These are phyloP conservation scores for Knoxia roxburghii DNA, from an alignment of 257 asterid species.

Conservation along the genomic window DNA sequence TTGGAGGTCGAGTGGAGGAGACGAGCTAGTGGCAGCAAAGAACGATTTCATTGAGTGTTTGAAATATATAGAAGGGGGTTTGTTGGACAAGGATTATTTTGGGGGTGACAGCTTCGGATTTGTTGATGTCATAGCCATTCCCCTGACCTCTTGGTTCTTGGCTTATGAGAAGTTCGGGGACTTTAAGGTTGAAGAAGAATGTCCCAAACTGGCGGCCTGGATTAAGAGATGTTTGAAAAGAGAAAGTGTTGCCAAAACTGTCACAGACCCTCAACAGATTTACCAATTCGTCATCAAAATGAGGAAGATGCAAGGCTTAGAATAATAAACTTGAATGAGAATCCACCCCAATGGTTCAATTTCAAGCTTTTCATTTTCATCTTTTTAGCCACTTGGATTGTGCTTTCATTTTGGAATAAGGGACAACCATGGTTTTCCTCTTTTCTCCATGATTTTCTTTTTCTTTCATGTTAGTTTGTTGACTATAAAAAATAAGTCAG, in stretches of 20 bases:
- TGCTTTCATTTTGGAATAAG: not conserved
- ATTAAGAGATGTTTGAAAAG: constrained; percentile 49
- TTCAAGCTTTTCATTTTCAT: not conserved
- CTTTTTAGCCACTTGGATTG: not conserved
- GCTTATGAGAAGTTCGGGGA: constrained; percentile 59
- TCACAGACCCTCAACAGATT: constrained; percentile 41
- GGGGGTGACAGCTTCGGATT: constrained; percentile 61
- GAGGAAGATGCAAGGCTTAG: constrained; percentile 59
- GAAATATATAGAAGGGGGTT: constrained; percentile 65
- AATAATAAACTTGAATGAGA: constrained; percentile 12
- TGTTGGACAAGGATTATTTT: constrained; percentile 50
- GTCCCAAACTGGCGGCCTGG: constrained; percentile 59
- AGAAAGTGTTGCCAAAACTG: constrained; percentile 46
- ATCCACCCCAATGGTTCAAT: no score
- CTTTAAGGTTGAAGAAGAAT: constrained; percentile 49
- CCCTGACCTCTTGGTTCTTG: constrained; percentile 51
- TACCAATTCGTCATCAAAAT: constrained; percentile 43
- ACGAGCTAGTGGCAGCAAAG: constrained; percentile 46
- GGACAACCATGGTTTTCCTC: not conserved
- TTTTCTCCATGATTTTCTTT: constrained; percentile 3
- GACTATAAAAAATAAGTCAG: not conserved
- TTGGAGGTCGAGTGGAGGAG: constrained; percentile 60
- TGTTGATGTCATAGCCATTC: constrained; percentile 44
- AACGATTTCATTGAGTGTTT: constrained; percentile 51
- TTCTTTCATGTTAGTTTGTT: constrained; percentile 4